Evolutionary conservation across 495 filamentous ascomycete genomes (phyloP), one percentile per base, ranked within the genome.

Genomic region (Aspergillus sclerotiicarbonarius): DNA sequence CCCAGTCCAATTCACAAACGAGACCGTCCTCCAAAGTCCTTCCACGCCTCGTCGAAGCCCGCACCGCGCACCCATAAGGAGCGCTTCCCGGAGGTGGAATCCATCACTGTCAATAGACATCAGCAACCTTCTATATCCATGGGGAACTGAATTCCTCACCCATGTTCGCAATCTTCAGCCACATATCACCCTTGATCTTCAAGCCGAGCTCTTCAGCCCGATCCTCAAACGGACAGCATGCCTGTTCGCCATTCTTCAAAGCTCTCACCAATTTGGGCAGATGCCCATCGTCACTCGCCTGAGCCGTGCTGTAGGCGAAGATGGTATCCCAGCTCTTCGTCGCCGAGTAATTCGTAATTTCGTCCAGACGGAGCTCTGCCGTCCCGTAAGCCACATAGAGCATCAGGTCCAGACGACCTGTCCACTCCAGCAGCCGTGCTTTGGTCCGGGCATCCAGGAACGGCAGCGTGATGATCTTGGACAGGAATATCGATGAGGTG

Each of bases 221-320:
- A 8, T 57, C 67, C 48, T 84, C 75, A 56, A 75, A 80, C 31
- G 58, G 56, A 64, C 63, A 56, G 57, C 78, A 83, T 12, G 82
- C 63, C 30, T 66, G 62, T 68, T 87, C 72, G 0, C 78, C 88
- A 64, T 86, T 67, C 20, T 75, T 78, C 12, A 91, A 62, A 4
- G 91, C 89, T 30, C 92, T 73, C 18, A 84, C 76, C 6, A 94
- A 67, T 70, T 97, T 96, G 50, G 82, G 71, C 21, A 83, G 69
- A 69, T 97, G 92, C 0, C 92, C 91, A 69, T 96, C 90, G 62
- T 96, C 92, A 0, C n/a, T 13, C 0, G 77, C 63, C 39, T 84
- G 75, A 16, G 58, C 56, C 37, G 77, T 73, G 9, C 86, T 73
- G 6, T 84, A 75, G 9, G 78, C 63, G 48, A 90, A 79, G 18